Percentiles rank a stretch among this genome's conserved stretches.
Conservation (phyloP, 2,329 filamentous ascomycete species). For the Emmonsiellopsis sp. region DNA sequence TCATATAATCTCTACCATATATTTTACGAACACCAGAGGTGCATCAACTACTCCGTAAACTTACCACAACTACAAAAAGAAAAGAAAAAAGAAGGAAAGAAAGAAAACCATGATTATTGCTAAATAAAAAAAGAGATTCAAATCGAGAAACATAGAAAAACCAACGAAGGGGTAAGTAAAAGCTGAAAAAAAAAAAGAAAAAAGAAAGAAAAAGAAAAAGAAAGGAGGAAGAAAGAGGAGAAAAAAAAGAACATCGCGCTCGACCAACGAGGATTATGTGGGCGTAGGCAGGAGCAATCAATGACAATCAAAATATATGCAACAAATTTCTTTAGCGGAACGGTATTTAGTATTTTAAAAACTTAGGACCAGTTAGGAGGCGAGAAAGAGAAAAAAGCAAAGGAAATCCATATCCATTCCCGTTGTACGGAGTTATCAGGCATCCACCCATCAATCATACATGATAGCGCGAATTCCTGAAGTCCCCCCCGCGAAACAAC, state of each 20-base stretch:
- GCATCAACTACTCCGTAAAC: conserved; percentile 1
- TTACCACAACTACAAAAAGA: not conserved
- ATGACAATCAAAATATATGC: not conserved
- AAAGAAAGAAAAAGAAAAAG: not conserved
- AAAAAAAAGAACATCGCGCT: not conserved
- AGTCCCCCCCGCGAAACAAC: too few relatives aligned
- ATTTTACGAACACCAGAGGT: not conserved
- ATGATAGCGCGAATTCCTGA: too few relatives aligned
- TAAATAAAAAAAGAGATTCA: conserved; percentile 5
- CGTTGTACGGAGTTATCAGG: too few relatives aligned
- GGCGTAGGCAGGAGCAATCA: not conserved
- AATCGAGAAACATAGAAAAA: conserved; percentile 7
- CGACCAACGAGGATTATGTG: not conserved
- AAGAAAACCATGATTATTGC: not conserved
- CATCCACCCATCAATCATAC: too few relatives aligned
- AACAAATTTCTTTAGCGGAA: too few relatives aligned
- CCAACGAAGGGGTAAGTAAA: conserved; percentile 4
- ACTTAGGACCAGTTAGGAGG: too few relatives aligned
- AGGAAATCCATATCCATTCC: too few relatives aligned
- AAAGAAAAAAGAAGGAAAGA: not conserved
- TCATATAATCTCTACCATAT: not conserved
- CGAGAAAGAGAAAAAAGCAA: too few relatives aligned
- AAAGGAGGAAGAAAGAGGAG: conserved; percentile 1
- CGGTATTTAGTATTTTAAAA: too few relatives aligned
- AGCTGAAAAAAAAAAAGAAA: conserved; percentile 6